Evolutionary conservation across 208 protist genomes (phyloP).

Genomic region (Leishmania amazonensis): DNA sequence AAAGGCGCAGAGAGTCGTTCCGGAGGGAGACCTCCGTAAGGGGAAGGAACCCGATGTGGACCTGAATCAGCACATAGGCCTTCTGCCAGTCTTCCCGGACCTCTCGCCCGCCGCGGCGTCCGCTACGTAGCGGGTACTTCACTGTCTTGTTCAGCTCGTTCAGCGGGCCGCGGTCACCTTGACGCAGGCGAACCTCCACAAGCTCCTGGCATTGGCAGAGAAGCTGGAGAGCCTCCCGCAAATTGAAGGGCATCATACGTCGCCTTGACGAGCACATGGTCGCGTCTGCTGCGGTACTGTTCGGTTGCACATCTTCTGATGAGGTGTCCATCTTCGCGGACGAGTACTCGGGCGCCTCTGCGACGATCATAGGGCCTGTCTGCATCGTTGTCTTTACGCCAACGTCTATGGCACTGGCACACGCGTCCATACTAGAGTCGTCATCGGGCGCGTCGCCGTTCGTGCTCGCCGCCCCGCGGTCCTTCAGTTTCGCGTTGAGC

Average conservation of each 20-base stretch:
- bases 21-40: constrained; percentile 73
- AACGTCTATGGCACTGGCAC: neutral
- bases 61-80: constrained; percentile 82
- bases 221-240: constrained; percentile 46
- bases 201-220: constrained; percentile 74
- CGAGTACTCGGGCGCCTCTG: neutral
- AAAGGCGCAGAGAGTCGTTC: constrained; percentile 78
- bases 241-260: constrained; percentile 5
- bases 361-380: neutral
- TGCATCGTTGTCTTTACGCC: neutral
- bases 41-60: constrained; percentile 52
- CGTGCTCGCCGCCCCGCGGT: neutral
- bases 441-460: neutral
- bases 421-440: neutral
- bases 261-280: neutral
- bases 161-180: constrained; percentile 77
- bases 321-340: neutral
- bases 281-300: neutral
- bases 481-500: constrained; percentile 41
- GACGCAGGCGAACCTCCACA: constrained; percentile 71
- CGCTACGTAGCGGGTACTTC: constrained; percentile 63
- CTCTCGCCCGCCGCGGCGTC: constrained; percentile 65
- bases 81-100: constrained; percentile 92
- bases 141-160: constrained; percentile 85
- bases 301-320: too few species aligned